Evolutionary conservation across 805 yeast genomes (phyloP).

Genomic region (Gaillardinia entomophila): DNA sequence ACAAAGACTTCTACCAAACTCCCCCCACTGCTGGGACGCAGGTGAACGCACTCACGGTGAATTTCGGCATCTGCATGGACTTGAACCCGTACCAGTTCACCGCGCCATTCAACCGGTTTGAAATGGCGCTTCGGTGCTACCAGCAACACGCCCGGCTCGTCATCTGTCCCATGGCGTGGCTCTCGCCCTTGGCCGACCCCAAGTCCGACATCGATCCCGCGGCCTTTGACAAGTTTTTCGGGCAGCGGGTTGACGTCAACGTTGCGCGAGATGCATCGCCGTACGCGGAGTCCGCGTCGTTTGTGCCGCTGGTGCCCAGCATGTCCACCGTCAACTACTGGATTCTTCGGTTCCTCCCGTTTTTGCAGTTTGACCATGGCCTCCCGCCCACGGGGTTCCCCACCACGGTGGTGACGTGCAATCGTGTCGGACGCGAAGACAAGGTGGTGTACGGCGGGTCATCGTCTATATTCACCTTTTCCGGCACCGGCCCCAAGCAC

Average conservation of each 20-base stretch:
- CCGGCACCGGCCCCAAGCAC: constrained; percentile 22
- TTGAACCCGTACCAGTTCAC: constrained; percentile 78
- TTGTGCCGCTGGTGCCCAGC: constrained; percentile 35
- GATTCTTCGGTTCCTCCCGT: constrained; percentile 66
- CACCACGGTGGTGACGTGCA: constrained; percentile 49
- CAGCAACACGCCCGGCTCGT: constrained; percentile 47
- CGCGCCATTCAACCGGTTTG: constrained; percentile 72
- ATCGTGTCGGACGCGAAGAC: constrained; percentile 75
- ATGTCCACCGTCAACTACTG: constrained; percentile 60
- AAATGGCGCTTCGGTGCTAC: constrained; percentile 55
- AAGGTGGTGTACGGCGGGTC: constrained; percentile 66
- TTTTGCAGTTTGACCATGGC: constrained; percentile 32
- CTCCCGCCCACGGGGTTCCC: constrained; percentile 15
- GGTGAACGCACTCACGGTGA: constrained; percentile 4
- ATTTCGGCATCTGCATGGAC: constrained; percentile 93
- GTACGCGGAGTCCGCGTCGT: constrained; percentile 6
- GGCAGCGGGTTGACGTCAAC: background rate
- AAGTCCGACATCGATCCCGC: background rate
- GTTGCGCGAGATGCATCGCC: background rate
- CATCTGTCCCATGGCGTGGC: constrained; percentile 86
- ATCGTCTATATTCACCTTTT: constrained; percentile 50
- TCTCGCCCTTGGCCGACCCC: constrained; percentile 40
- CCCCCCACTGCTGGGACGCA: constrained; percentile 5
- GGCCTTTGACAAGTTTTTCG: background rate
- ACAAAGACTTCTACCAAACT: constrained; percentile 8